phyloP scores from a whole-genome alignment of 1,139 yeast species.

The Pichia sp. region DNA sequence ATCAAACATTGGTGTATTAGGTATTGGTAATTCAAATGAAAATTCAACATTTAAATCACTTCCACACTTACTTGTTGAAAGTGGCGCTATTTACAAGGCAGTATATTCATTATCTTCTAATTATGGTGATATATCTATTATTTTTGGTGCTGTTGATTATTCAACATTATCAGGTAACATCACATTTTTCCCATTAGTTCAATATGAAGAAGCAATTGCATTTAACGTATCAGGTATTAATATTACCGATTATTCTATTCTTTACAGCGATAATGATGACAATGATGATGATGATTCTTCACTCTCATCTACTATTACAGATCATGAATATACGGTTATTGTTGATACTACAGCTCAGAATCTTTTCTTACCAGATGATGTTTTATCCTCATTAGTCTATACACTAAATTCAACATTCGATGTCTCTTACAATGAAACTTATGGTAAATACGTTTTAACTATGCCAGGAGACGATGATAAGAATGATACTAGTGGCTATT shows the following conservation, averaged over 20 bases:
- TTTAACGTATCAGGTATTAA: slow-evolving; percentile 10
- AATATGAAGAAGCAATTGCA: slow-evolving; percentile 27
- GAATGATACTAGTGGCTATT: not conserved
- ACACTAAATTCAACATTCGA: slow-evolving; percentile 33
- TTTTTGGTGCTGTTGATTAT: slow-evolving; percentile 52
- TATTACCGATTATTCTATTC: not conserved
- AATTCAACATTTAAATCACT: slow-evolving; percentile 37
- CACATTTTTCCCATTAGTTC: slow-evolving; percentile 35
- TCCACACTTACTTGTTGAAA: slow-evolving; percentile 26
- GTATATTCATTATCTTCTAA: slow-evolving; percentile 45
- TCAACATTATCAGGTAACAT: slow-evolving; percentile 40
- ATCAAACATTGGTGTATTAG: slow-evolving; percentile 49
- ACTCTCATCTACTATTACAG: slow-evolving; percentile 31
- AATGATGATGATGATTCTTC: not conserved
- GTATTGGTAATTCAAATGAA: slow-evolving; percentile 41
- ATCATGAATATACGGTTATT: slow-evolving; percentile 35
- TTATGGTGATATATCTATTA: slow-evolving; percentile 33
- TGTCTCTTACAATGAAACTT: slow-evolving; percentile 18
- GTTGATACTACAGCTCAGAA: slow-evolving; percentile 36
- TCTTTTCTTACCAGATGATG: slow-evolving; percentile 40
- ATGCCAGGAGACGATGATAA: slow-evolving; percentile 17
- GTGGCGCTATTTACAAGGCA: slow-evolving; percentile 44
- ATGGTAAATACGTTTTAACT: slow-evolving; percentile 31
- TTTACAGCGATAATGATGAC: not conserved
- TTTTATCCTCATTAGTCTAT: slow-evolving; percentile 35